These are phyloP conservation scores for Neolentinus lepideus DNA, from an alignment of 1,284 basidiomycete species.

Conservation along the genomic window DNA sequence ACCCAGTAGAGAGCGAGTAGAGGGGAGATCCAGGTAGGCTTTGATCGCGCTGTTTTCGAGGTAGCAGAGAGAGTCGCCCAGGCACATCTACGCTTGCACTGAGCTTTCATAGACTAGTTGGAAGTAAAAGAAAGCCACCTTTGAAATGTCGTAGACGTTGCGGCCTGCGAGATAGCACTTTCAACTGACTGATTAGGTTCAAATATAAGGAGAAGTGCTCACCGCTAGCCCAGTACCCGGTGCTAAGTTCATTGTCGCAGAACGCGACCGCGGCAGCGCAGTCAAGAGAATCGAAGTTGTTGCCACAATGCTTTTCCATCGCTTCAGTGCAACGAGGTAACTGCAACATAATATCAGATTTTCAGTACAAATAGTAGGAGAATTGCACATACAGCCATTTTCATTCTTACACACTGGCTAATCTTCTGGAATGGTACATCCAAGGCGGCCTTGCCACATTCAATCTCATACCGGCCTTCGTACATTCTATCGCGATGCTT, in stretches of 20 bases:
- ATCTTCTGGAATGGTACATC: slow-evolving; percentile 53
- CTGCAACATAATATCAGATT: slow-evolving; percentile 22
- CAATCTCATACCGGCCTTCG: slow-evolving; percentile 54
- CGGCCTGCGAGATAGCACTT: slow-evolving; percentile 29
- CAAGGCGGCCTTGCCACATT: slow-evolving; percentile 49
- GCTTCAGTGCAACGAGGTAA: slow-evolving; percentile 46
- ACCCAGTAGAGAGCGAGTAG: slow-evolving; percentile 50
- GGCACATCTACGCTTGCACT: neutral
- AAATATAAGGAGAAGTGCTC: slow-evolving; percentile 27
- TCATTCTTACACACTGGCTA: slow-evolving; percentile 51
- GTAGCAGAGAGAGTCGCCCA: slow-evolving; percentile 42
- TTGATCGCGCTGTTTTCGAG: slow-evolving; percentile 42
- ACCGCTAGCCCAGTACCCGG: slow-evolving; percentile 37
- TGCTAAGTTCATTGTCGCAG: slow-evolving; percentile 51
- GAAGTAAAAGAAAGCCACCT: slow-evolving; percentile 26
- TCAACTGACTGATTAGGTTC: neutral
- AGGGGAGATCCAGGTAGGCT: slow-evolving; percentile 48
- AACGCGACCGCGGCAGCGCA: slow-evolving; percentile 58
- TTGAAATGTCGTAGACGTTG: slow-evolving; percentile 70
- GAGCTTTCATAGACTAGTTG: slow-evolving; percentile 4
- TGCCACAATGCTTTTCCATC: slow-evolving; percentile 40
- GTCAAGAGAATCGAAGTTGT: slow-evolving; percentile 51
- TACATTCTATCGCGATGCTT: slow-evolving; percentile 35
- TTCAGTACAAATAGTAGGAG: neutral
- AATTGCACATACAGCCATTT: slow-evolving; percentile 37